phyloP scores from a whole-genome alignment of 2,329 filamentous ascomycete genomes.

The Pleurostoma richardsiae region DNA sequence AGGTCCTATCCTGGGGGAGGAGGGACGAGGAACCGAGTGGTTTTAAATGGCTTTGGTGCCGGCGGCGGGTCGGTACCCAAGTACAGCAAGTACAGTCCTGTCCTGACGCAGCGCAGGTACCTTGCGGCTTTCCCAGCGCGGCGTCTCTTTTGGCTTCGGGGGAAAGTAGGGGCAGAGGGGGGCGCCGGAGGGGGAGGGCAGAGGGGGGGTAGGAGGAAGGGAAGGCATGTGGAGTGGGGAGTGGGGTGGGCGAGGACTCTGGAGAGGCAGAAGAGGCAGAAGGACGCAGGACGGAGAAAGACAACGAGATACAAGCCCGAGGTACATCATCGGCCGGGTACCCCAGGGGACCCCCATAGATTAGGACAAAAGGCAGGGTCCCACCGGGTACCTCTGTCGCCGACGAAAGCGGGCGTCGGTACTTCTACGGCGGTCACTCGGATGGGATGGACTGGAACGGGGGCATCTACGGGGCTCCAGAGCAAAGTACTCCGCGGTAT shows the following conservation, averaged over 20 bases:
- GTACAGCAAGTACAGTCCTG: too few relatives aligned
- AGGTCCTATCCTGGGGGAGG: slow-evolving; percentile 19
- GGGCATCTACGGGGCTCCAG: too few relatives aligned
- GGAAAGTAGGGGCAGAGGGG: slow-evolving; percentile 2
- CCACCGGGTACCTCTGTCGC: too few relatives aligned
- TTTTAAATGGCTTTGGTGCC: slow-evolving; percentile 24
- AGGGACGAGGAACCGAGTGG: slow-evolving; percentile 24
- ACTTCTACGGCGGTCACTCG: too few relatives aligned
- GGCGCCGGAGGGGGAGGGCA: not conserved
- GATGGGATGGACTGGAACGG: too few relatives aligned
- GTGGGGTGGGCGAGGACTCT: not conserved
- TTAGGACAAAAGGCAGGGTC: too few relatives aligned
- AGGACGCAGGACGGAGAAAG: not conserved
- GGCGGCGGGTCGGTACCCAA: slow-evolving; percentile 1
- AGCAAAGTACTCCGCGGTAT: too few relatives aligned
- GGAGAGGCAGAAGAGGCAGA: not conserved
- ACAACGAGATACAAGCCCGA: not conserved
- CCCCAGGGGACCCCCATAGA: too few relatives aligned
- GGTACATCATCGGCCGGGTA: too few relatives aligned
- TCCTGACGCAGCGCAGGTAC: too few relatives aligned
- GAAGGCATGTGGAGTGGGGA: slow-evolving; percentile 14
- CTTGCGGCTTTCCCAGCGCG: too few relatives aligned
- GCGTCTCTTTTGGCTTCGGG: not conserved
- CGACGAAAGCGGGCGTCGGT: too few relatives aligned
- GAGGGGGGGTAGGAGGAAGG: not conserved